Base-by-base conservation (phyloP, 306 rosid genomes). In the Acacia crassicarpa region DNA sequence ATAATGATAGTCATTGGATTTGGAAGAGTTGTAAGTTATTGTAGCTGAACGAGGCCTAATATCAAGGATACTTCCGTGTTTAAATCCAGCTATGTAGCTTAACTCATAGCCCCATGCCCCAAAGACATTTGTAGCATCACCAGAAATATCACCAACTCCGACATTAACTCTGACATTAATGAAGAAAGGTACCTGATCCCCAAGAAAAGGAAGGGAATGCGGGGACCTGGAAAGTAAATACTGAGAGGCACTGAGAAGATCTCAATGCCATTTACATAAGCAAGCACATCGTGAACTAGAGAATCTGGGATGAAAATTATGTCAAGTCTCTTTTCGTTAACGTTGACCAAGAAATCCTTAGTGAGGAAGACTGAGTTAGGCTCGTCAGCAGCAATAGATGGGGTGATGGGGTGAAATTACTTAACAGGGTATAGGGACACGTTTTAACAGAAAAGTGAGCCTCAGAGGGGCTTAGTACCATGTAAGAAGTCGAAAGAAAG, bases 261-360 rank as follows among this genome's bases (percentile, higher is more conserved):
- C 79, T 94, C 95, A 40, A 94, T 94, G 56, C 94, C 97, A 44
- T 90, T 94, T 67, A 90, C 49, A 35, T 87, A 92, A 32, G 91
- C 93, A 63, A 75, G 87, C 0, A 92, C 83, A 27, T 83, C 85
- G 46, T 74, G 5, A 78, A 56, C 46, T 67, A 45, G 74, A 72
- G 72, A 49, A 72, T 22, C 69, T 62, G 94, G 91, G 6, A 19
- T 81, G 83, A 92, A 84, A 3, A 86, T 85, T 20, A 94, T 80
- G 72, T 76, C 81, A 23, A 91, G 65, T 33, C 56, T 91, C 54
- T 77, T 70, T 32, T 59, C 75, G 4, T n/a, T 80, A 23, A 87
- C 41, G 33, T 66, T 80, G 43, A 91, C 67, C 2, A 84, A 81
- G 79, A 82, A 91, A 16, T 87, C 92, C 72, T 59, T 86, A 0